phyloP scores from a whole-genome alignment of 2,329 filamentous ascomycete genomes.

The Aspergillus ruber region DNA sequence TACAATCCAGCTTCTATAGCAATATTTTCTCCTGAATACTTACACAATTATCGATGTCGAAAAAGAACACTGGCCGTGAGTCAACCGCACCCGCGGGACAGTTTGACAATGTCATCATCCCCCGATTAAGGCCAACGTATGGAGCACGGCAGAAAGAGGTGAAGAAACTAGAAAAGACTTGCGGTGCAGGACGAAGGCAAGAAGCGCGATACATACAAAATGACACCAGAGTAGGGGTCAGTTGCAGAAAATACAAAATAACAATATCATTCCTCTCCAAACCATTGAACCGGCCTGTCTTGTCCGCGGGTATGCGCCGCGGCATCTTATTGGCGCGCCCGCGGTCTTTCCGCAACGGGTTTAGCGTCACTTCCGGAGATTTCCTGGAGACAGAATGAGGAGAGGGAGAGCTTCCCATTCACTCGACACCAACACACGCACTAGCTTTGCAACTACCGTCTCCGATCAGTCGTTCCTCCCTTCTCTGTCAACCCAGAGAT shows the following conservation, averaged over 20 bases:
- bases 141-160: conserved; percentile 1
- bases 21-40: conserved; percentile 19
- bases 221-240: not conserved
- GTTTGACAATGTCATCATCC: conserved; percentile 16
- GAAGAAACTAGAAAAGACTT: not conserved
- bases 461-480: no score
- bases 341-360: conserved; percentile 4
- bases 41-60: conserved; percentile 97
- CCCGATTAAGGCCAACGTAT: conserved; percentile 5
- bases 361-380: conserved; percentile 8
- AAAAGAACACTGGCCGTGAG: conserved; percentile 57
- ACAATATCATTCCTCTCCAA: not conserved
- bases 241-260: not conserved
- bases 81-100: conserved; percentile 20
- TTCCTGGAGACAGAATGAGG: not conserved
- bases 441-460: not conserved
- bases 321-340: not conserved
- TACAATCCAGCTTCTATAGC: not conserved
- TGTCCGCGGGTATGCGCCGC: not conserved
- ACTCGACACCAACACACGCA: not conserved
- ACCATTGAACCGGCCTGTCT: not conserved
- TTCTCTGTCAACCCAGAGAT: not conserved
- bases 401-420: not conserved
- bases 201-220: not conserved
- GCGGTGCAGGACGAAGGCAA: not conserved